These are phyloP conservation scores for Xerocomus brunneocitrinus DNA, from an alignment of 768 basidiomycete species.

Conservation along the genomic window DNA sequence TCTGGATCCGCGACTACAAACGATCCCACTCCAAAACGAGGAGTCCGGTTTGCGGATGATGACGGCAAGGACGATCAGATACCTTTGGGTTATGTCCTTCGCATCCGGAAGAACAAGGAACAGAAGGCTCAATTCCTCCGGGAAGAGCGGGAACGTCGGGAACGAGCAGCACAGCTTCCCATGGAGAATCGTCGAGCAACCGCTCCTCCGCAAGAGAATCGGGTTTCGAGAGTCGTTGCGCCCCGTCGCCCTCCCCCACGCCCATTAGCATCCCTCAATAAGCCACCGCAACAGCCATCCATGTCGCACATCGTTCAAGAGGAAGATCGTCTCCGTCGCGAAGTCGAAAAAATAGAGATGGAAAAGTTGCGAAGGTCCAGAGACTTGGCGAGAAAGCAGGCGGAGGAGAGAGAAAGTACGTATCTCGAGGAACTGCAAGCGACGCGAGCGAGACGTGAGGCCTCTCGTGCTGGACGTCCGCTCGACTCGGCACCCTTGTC, in stretches of 20 bases:
- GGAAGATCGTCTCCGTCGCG: slow-evolving; percentile 43
- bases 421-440: slow-evolving; percentile 61
- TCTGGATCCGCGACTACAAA: slow-evolving; percentile 9
- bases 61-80: slow-evolving; percentile 60
- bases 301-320: slow-evolving; percentile 29
- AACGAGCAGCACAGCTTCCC: slow-evolving; percentile 29
- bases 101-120: slow-evolving; percentile 67
- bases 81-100: slow-evolving; percentile 66
- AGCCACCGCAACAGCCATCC: slow-evolving; percentile 3
- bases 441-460: slow-evolving; percentile 57
- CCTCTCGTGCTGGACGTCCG: slow-evolving; percentile 43
- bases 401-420: slow-evolving; percentile 50
- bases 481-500: slow-evolving; percentile 20
- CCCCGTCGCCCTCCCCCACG: slow-evolving; percentile 14
- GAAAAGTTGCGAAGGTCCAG: slow-evolving; percentile 47
- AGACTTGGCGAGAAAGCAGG: slow-evolving; percentile 28
- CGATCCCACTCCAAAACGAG: slow-evolving; percentile 35
- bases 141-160: slow-evolving; percentile 52
- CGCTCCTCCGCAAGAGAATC: slow-evolving; percentile 7
- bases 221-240: slow-evolving; percentile 11
- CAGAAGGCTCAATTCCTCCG: slow-evolving; percentile 66
- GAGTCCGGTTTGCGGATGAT: slow-evolving; percentile 63
- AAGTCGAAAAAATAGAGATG: slow-evolving; percentile 43
- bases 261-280: slow-evolving; percentile 14
- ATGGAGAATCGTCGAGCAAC: slow-evolving; percentile 31